Evolutionary conservation across 1,284 basidiomycete genomes (phyloP).

Genomic region (Cryptococcus sp.): DNA sequence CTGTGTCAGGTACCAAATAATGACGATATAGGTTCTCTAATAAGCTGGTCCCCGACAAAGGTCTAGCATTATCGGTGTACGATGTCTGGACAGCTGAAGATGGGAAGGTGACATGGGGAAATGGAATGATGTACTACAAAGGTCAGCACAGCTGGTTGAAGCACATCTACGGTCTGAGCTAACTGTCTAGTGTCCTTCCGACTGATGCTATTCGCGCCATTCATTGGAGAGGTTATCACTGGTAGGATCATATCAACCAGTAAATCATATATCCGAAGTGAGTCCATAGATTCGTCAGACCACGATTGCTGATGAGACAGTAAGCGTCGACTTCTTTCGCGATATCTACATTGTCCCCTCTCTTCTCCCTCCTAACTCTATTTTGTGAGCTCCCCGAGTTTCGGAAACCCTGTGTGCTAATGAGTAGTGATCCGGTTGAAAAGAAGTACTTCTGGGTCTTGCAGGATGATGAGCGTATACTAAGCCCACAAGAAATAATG

Average conservation of each 20-base stretch:
- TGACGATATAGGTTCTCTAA: constrained; percentile 75
- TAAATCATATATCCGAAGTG: constrained; percentile 74
- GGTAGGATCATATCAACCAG: constrained; percentile 83
- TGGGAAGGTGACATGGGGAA: constrained; percentile 89
- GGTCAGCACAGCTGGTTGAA: constrained; percentile 52
- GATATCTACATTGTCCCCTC: constrained; percentile 74
- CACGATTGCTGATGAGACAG: constrained; percentile 49
- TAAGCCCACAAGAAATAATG: constrained; percentile 57
- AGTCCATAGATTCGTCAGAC: constrained; percentile 29
- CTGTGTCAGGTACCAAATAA: no score
- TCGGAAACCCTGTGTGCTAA: constrained; percentile 2
- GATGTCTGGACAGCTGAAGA: constrained; percentile 82
- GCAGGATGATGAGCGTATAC: constrained; percentile 52
- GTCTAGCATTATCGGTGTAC: constrained; percentile 82
- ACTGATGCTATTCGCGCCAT: constrained; percentile 86
- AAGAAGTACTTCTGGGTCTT: constrained; percentile 78
- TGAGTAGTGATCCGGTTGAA: constrained; percentile 67
- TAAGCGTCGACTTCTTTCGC: constrained; percentile 88
- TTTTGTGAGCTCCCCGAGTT: constrained; percentile 15
- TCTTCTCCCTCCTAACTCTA: constrained; percentile 57
- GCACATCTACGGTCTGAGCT: neutral
- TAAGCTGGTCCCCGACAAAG: constrained; percentile 83
- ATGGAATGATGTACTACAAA: constrained; percentile 92
- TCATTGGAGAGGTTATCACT: constrained; percentile 80
- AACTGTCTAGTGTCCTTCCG: constrained; percentile 55